Conservation (phyloP, 2,329 filamentous ascomycete genomes). For the Aspergillus ochraceoroseus region DNA sequence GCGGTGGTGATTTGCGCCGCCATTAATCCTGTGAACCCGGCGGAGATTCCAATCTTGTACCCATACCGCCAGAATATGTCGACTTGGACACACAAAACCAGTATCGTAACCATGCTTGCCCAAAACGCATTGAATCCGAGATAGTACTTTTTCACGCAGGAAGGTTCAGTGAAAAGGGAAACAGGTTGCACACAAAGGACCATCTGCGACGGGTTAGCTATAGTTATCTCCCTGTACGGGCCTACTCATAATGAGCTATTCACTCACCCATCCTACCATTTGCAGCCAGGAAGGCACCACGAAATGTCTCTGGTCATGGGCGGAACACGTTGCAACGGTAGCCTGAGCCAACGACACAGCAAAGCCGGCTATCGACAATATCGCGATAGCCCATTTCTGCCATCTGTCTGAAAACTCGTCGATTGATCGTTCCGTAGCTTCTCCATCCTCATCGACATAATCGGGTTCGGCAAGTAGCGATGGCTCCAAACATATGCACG, state of each 20-base stretch:
- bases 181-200: slow-evolving; percentile 33
- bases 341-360: slow-evolving; percentile 54
- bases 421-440: slow-evolving; percentile 60
- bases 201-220: slow-evolving; percentile 19
- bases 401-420: slow-evolving; percentile 58
- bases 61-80: slow-evolving; percentile 32
- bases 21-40: slow-evolving; percentile 45
- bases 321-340: slow-evolving; percentile 45
- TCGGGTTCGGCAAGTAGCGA: slow-evolving; percentile 34
- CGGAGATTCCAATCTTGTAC: slow-evolving; percentile 8
- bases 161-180: slow-evolving; percentile 35
- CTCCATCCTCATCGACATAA: slow-evolving; percentile 67
- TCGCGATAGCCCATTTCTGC: slow-evolving; percentile 53
- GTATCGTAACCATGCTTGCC: slow-evolving; percentile 27
- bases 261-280: slow-evolving; percentile 59
- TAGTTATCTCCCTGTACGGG: too few species aligned
- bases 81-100: slow-evolving; percentile 24
- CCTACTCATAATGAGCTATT: background rate
- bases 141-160: slow-evolving; percentile 29
- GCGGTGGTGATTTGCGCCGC: slow-evolving; percentile 46
- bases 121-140: slow-evolving; percentile 32
- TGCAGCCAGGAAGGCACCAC: slow-evolving; percentile 57
- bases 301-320: slow-evolving; percentile 26
- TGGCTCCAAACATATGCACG: slow-evolving; percentile 18
- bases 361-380: slow-evolving; percentile 53